phyloP scores from a whole-genome alignment of 768 basidiomycete genomes.

The Suillus luteus region DNA sequence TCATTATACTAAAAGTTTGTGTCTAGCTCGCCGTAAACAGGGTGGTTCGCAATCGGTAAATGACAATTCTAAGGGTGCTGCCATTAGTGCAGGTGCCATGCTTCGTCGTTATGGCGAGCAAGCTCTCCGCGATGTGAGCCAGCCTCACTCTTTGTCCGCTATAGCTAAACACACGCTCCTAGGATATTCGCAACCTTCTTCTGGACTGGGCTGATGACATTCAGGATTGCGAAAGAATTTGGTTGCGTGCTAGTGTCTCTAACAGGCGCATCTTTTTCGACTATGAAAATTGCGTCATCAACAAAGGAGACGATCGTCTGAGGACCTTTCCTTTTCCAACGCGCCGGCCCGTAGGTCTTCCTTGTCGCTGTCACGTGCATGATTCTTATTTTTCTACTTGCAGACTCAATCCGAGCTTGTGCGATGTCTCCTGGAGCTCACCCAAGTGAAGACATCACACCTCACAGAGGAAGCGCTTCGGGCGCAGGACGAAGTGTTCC shows the following conservation, averaged over 20 bases:
- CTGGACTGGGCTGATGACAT: slow-evolving; percentile 89
- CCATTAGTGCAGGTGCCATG: slow-evolving; percentile 91
- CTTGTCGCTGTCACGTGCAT: slow-evolving; percentile 1
- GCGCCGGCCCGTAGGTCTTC: slow-evolving; percentile 78
- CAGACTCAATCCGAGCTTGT: slow-evolving; percentile 90
- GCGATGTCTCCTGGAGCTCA: slow-evolving; percentile 86
- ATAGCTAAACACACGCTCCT: slow-evolving; percentile 7
- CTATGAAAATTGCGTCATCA: slow-evolving; percentile 77
- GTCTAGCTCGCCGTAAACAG: slow-evolving; percentile 92
- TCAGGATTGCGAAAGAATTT: slow-evolving; percentile 83
- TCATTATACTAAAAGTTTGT: slow-evolving; percentile 14
- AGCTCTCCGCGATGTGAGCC: slow-evolving; percentile 79
- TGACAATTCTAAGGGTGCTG: slow-evolving; percentile 90
- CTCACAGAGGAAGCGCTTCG: slow-evolving; percentile 83
- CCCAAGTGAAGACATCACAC: slow-evolving; percentile 81
- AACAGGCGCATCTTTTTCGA: slow-evolving; percentile 90
- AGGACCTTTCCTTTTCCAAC: slow-evolving; percentile 96
- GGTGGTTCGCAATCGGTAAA: slow-evolving; percentile 93
- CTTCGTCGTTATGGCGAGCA: slow-evolving; percentile 95
- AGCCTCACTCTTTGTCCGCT: background rate
- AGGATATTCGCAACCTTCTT: slow-evolving; percentile 89
- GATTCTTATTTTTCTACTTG: background rate
- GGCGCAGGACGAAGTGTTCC: slow-evolving; percentile 85
- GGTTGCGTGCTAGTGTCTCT: slow-evolving; percentile 85
- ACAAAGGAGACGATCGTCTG: slow-evolving; percentile 79